These are phyloP conservation scores for Jatropha podagrica DNA, from an alignment of 441 rosid species.

Conservation along the genomic window DNA sequence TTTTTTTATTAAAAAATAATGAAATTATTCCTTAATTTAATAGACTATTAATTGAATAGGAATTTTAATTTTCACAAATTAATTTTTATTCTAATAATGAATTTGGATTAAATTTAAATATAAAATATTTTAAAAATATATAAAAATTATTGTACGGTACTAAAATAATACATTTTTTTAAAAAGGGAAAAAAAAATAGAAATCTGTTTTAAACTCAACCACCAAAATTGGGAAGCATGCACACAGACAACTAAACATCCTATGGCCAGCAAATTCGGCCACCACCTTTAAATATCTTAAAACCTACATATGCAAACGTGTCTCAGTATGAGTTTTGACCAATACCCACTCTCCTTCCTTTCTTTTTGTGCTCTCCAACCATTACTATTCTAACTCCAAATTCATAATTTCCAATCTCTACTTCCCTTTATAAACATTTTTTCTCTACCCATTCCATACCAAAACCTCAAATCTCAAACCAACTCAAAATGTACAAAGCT, in stretches of 20 bases:
- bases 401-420: neutral
- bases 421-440: neutral
- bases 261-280: neutral
- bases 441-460: neutral
- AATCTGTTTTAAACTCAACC: neutral
- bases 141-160: too few species aligned
- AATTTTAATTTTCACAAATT: too few species aligned
- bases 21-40: too few species aligned
- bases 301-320: neutral
- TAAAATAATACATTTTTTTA: too few species aligned
- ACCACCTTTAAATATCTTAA: neutral
- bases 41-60: too few species aligned
- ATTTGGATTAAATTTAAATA: too few species aligned
- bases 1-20: too few species aligned
- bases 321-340: neutral
- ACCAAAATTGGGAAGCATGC: neutral
- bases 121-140: too few species aligned
- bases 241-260: neutral
- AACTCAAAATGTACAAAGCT: neutral
- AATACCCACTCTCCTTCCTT: neutral
- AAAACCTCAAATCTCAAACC: neutral
- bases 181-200: too few species aligned
- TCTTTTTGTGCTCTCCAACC: conserved; percentile 9
- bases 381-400: neutral
- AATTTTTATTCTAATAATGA: too few species aligned